Evolutionary conservation across 306 rosid species (phyloP).

Genomic region (Prinsepia uniflora): DNA sequence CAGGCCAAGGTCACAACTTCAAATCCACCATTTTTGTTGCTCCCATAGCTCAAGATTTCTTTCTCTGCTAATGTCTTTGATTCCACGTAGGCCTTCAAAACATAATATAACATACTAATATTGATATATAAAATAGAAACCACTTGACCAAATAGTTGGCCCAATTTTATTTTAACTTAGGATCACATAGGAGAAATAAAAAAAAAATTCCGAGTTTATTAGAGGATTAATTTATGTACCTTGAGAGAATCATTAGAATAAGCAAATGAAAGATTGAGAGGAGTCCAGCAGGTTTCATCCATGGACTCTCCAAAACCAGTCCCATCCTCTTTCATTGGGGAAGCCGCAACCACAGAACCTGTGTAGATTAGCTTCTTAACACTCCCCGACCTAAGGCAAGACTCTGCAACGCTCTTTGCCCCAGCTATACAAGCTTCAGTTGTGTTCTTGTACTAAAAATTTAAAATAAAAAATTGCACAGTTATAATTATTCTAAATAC

Average conservation of each 20-base stretch:
- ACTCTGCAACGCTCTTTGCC: constrained; percentile 22
- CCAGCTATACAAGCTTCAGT: constrained; percentile 24
- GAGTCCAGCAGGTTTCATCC: constrained; percentile 47
- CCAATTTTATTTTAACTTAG: too few relatives aligned
- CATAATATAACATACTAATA: too few relatives aligned
- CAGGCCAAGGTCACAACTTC: constrained; percentile 33
- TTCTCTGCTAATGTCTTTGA: constrained; percentile 34
- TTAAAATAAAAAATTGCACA: too few relatives aligned
- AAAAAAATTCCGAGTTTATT: too few relatives aligned
- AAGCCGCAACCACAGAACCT: constrained; percentile 23
- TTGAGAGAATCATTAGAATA: not conserved
- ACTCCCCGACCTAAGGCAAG: constrained; percentile 25
- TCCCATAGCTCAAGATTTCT: constrained; percentile 26
- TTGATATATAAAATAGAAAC: too few relatives aligned
- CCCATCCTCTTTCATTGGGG: constrained; percentile 31
- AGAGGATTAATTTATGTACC: constrained; percentile 11
- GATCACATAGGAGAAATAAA: too few relatives aligned
- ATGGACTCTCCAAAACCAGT: constrained; percentile 29
- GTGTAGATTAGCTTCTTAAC: constrained; percentile 39
- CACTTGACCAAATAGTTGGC: too few relatives aligned
- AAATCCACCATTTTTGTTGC: constrained; percentile 10
- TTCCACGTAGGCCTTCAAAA: constrained; percentile 23
- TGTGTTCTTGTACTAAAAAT: constrained; percentile 26
- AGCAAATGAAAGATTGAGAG: constrained; percentile 24
- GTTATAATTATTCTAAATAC: too few relatives aligned